phyloP scores from a whole-genome alignment of 2,329 filamentous ascomycete species.

The Botrytis porri region DNA sequence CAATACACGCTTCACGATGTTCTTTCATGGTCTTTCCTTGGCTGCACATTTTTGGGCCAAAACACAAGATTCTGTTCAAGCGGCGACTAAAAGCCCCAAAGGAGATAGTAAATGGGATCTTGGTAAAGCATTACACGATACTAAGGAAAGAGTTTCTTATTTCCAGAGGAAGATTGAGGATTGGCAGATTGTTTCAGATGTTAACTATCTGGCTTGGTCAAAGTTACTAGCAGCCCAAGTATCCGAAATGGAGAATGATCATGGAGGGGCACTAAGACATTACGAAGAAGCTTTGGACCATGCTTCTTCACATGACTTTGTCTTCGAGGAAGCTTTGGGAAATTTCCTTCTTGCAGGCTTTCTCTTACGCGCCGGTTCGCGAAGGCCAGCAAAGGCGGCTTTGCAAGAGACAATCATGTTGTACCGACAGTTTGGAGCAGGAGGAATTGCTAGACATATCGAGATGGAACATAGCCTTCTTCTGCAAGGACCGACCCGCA shows the following conservation, averaged over 20 bases:
- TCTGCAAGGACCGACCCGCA: conserved; percentile 59
- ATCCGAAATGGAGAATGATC: conserved; percentile 57
- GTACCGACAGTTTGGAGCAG: conserved; percentile 67
- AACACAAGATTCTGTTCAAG: conserved; percentile 31
- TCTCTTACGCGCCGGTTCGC: conserved; percentile 62
- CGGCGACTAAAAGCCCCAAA: conserved; percentile 39
- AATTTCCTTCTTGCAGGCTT: conserved; percentile 73
- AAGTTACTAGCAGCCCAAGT: conserved; percentile 66
- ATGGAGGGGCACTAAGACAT: conserved; percentile 56
- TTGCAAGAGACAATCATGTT: conserved; percentile 65
- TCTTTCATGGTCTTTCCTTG: conserved; percentile 60
- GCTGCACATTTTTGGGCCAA: conserved; percentile 47
- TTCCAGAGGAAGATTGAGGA: conserved; percentile 61
- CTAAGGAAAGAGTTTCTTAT: conserved; percentile 51
- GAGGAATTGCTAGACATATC: conserved; percentile 65
- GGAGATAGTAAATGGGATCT: conserved; percentile 44
- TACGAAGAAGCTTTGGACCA: conserved; percentile 75
- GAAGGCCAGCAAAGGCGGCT: conserved; percentile 66
- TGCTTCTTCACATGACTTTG: conserved; percentile 62
- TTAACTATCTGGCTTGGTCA: conserved; percentile 72
- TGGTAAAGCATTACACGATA: conserved; percentile 45
- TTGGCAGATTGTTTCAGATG: conserved; percentile 60
- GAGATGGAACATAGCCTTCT: conserved; percentile 66
- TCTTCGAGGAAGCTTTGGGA: conserved; percentile 69
- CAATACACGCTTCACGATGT: conserved; percentile 54